Evolutionary conservation across 768 basidiomycete genomes (phyloP), one percentile per base, ranked within the genome.

Genomic region (Mycena latifolia): DNA sequence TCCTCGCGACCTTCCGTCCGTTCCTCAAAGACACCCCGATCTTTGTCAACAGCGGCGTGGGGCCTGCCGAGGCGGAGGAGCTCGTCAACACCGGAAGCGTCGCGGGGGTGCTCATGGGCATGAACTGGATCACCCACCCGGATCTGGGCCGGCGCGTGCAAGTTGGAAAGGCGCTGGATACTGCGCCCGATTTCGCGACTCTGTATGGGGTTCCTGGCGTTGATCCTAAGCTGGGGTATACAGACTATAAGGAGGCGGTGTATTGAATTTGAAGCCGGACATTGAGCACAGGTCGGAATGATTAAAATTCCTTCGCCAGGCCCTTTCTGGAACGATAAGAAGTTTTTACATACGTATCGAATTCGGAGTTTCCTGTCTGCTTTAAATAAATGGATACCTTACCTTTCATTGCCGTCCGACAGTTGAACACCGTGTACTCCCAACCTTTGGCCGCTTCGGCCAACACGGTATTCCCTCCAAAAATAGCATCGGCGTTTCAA

Each of bases 111-210:
- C 70, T 75, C 54, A 77, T 82, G 41, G 82, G 83, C 3, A 67
- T 77, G 60, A 65, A 72, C 47, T 82, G 72, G 70, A 76, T 83
- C 50, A 71, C 76, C 3, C 82, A 85, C 63, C 80, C 82, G 6
- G 82, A 84, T 67, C 61, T 84, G 20, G 77, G 73, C 46, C 78
- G 79, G 69, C 77, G 81, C 17, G 67, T 81, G 15, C 48, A 72
- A 53, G 67, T 76, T 37, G 79, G 77, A 6, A 79, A 77, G 65
- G 71, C 79, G 27, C 71, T 81, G 18, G 77, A 79, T 55, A 79
- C 77, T 48, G 28, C 58, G 17, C 72, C 74, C 20, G 73, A 79
- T 63, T 59, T 75, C 35, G 41, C 60, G 43, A 73, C 74, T 43
- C 39, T 81, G 35, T 74, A 73, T 31, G 73, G 71, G 25, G 65